These are phyloP conservation scores for Chrysoporthe cubensis DNA, from an alignment of 2,329 filamentous ascomycete species.

Conservation along the genomic window DNA sequence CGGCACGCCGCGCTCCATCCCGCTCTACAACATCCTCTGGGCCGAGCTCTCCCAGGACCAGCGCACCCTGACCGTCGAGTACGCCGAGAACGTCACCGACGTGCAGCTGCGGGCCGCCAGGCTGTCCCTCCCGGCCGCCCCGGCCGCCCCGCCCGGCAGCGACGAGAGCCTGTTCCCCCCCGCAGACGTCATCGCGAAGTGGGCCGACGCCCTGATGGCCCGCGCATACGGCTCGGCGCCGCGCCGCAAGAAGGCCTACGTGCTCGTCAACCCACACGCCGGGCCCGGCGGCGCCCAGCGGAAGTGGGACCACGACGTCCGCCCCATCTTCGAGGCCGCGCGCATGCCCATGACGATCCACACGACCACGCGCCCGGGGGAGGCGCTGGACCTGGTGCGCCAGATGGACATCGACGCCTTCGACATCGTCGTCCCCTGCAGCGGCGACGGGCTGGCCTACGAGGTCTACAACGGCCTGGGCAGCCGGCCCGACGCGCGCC, in stretches of 20 bases:
- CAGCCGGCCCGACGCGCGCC: conserved; percentile 72
- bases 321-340: conserved; percentile 82
- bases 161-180: conserved; percentile 37
- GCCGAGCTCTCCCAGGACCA: conserved; percentile 59
- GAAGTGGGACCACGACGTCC: conserved; percentile 74
- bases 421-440: conserved; percentile 87
- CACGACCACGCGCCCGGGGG: conserved; percentile 71
- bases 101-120: conserved; percentile 62
- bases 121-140: conserved; percentile 55
- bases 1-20: conserved; percentile 51
- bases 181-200: conserved; percentile 55
- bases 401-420: conserved; percentile 77
- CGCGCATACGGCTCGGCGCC: conserved; percentile 72
- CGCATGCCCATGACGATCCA: conserved; percentile 76
- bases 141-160: background rate
- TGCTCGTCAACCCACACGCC: conserved; percentile 89
- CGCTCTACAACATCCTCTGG: conserved; percentile 85
- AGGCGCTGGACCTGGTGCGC: conserved; percentile 78
- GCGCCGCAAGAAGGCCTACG: conserved; percentile 76
- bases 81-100: conserved; percentile 65
- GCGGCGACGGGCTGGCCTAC: conserved; percentile 88
- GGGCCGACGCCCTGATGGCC: conserved; percentile 67
- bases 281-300: conserved; percentile 78
- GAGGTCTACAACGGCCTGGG: conserved; percentile 95
- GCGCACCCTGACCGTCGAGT: conserved; percentile 71